phyloP scores from a whole-genome alignment of 2,329 filamentous ascomycete genomes.

The Cadophora sp. region DNA sequence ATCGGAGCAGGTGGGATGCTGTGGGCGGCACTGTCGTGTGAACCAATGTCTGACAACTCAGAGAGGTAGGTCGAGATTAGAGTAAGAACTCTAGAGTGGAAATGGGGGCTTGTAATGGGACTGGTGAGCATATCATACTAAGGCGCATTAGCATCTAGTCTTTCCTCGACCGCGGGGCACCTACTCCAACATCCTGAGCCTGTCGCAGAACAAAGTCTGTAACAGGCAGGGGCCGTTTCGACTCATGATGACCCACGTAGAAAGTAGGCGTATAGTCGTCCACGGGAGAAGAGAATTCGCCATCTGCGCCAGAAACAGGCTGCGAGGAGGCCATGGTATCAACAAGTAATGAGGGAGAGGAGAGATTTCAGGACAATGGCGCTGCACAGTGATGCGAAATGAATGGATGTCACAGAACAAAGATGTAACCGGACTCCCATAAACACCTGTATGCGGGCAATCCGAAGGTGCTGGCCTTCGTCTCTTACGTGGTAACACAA shows the following conservation, averaged over 20 bases:
- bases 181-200: slow-evolving; percentile 72
- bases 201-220: slow-evolving; percentile 69
- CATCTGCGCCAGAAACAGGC: slow-evolving; percentile 24
- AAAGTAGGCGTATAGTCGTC: slow-evolving; percentile 56
- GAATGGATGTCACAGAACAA: slow-evolving; percentile 17
- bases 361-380: slow-evolving; percentile 7
- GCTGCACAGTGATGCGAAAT: slow-evolving; percentile 20
- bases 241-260: slow-evolving; percentile 78
- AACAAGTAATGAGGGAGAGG: neutral
- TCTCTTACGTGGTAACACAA: slow-evolving; percentile 3
- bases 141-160: slow-evolving; percentile 36
- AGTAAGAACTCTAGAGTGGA: slow-evolving; percentile 70
- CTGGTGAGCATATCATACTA: slow-evolving; percentile 83
- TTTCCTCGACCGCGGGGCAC: slow-evolving; percentile 38
- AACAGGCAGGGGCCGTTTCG: slow-evolving; percentile 63
- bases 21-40: slow-evolving; percentile 47
- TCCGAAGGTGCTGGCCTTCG: neutral
- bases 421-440: slow-evolving; percentile 1
- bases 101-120: slow-evolving; percentile 77
- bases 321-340: slow-evolving; percentile 31
- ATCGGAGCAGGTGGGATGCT: slow-evolving; percentile 61
- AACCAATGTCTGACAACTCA: slow-evolving; percentile 52
- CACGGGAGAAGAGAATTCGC: slow-evolving; percentile 32
- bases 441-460: neutral
- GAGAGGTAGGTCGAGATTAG: slow-evolving; percentile 61